Evolutionary conservation across 352 stramenopile species (phyloP).

Genomic region (Phytophthora brassicae): DNA sequence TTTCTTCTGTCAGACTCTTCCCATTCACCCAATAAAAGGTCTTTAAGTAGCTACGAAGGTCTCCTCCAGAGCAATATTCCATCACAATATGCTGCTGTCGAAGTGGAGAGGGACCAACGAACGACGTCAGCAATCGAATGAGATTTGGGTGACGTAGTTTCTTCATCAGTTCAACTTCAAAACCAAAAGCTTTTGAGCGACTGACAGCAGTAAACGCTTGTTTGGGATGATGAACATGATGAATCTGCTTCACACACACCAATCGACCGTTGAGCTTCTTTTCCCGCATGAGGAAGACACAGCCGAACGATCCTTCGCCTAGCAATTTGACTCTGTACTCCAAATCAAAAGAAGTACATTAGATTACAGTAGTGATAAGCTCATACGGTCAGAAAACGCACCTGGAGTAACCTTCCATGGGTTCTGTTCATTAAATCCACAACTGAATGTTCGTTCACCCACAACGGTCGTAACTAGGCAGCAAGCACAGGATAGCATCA

Average conservation of each 20-base stretch:
- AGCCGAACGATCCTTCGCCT: constrained; percentile 90
- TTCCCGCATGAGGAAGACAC: constrained; percentile 90
- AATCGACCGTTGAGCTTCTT: constrained; percentile 54
- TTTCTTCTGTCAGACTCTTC: constrained; percentile 46
- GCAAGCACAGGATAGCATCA: constrained; percentile 9
- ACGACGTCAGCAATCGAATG: constrained; percentile 81
- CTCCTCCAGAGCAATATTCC: constrained; percentile 90
- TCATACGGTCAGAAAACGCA: constrained; percentile 6
- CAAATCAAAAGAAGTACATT: neutral
- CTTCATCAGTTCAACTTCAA: constrained; percentile 77
- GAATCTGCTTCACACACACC: constrained; percentile 89
- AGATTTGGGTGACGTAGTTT: constrained; percentile 90
- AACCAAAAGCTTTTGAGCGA: constrained; percentile 17
- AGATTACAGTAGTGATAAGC: neutral
- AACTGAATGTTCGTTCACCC: constrained; percentile 4
- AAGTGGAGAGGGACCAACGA: constrained; percentile 24
- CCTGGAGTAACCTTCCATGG: constrained; percentile 56
- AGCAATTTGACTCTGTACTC: constrained; percentile 55
- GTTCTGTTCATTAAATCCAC: constrained; percentile 20
- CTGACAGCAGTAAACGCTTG: neutral
- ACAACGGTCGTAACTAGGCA: neutral
- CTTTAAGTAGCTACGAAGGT: constrained; percentile 46
- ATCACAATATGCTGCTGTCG: constrained; percentile 86
- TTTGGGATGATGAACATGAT: constrained; percentile 38
- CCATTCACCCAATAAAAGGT: constrained; percentile 3